Percentiles rank a stretch among this genome's conserved stretches.
These are phyloP conservation scores for Kodamaea derodonti DNA, from an alignment of 1,139 yeast species.

Conservation along the genomic window DNA sequence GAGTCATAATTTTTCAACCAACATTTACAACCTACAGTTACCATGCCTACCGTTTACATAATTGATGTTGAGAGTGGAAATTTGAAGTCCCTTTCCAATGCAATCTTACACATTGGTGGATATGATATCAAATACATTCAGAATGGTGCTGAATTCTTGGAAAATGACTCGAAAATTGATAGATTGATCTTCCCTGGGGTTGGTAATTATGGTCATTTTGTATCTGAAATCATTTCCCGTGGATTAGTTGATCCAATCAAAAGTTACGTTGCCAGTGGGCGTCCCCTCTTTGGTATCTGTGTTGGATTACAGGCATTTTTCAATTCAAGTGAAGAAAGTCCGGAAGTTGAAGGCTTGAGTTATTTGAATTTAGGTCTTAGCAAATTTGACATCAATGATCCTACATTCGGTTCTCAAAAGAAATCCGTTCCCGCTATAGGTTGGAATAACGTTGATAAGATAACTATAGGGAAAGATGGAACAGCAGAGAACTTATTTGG, in stretches of 20 bases:
- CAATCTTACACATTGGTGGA: conserved; percentile 69
- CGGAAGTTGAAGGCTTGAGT: conserved; percentile 50
- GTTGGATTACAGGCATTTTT: conserved; percentile 90
- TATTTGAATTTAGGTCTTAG: conserved; percentile 49
- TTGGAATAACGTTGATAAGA: conserved; percentile 59
- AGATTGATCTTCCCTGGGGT: conserved; percentile 85
- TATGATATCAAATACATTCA: conserved; percentile 54
- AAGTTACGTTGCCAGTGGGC: conserved; percentile 65
- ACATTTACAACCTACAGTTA: not conserved
- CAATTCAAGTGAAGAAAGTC: conserved; percentile 69
- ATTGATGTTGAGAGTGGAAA: conserved; percentile 97
- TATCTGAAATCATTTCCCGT: conserved; percentile 58
- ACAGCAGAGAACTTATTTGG: conserved; percentile 47
- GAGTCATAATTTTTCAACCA: conserved; percentile 1
- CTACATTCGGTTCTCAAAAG: conserved; percentile 18
- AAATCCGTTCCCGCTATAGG: conserved; percentile 96
- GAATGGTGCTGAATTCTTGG: conserved; percentile 31
- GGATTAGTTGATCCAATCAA: conserved; percentile 64
- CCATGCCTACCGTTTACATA: conserved; percentile 54
- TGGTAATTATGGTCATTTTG: conserved; percentile 94
- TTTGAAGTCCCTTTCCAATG: conserved; percentile 82
- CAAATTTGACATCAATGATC: conserved; percentile 54
- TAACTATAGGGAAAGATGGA: conserved; percentile 14
- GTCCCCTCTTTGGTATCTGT: conserved; percentile 92
- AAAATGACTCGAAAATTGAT: conserved; percentile 42